Conservation (phyloP, 768 basidiomycete genomes). For the Jaapia argillacea region DNA sequence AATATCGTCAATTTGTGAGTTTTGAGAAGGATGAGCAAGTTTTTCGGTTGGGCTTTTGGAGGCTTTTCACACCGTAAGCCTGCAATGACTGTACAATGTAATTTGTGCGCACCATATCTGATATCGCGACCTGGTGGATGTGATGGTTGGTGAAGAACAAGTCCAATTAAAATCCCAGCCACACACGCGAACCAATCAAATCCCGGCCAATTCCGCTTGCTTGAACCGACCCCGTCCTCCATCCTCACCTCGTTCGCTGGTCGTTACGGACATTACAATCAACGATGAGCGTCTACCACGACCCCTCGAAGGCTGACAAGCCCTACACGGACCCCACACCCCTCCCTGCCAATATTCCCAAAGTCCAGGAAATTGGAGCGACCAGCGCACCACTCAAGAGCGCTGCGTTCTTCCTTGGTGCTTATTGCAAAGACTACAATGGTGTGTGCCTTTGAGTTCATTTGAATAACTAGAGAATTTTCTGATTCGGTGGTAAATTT, state of each 20-base stretch:
- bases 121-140: no score
- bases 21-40: constrained; percentile 60
- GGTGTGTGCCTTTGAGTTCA: constrained; percentile 43
- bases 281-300: constrained; percentile 45
- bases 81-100: no score
- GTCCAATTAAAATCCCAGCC: no score
- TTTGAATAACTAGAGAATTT: no score
- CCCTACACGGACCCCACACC: constrained; percentile 59
- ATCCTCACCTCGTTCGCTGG: no score
- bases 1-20: constrained; percentile 65
- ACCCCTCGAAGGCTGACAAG: constrained; percentile 34
- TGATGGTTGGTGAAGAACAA: no score
- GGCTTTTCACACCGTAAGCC: no score
- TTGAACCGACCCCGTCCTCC: no score
- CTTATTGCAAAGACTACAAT: constrained; percentile 93
- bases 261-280: not conserved
- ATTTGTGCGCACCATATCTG: no score
- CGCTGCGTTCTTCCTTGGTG: constrained; percentile 94
- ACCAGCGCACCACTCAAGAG: constrained; percentile 93
- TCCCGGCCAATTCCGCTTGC: no score
- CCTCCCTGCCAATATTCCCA: constrained; percentile 56
- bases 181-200: no score
- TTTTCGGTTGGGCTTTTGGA: constrained; percentile 44
- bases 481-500: no score
- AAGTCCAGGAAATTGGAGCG: constrained; percentile 79